A percentile compares a stretch with the other conserved stretches of the same genome.
Conservation (phyloP, 305 asterid species). For the Fraxinus albicans region DNA sequence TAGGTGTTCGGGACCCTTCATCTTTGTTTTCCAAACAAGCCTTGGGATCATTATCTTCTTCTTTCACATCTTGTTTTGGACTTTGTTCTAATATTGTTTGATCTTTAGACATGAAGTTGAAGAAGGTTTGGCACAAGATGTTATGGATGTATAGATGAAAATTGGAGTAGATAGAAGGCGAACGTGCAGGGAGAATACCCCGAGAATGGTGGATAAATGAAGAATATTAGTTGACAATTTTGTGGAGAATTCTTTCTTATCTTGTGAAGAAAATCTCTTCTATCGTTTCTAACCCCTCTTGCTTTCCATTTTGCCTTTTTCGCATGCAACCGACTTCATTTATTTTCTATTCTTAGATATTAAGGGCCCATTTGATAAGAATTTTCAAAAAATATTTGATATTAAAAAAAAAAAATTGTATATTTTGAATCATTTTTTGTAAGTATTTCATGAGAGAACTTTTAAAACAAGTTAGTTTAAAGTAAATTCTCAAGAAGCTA, state of each 20-base stretch:
- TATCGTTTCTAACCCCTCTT: background rate
- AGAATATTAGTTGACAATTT: background rate
- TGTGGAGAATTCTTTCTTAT: background rate
- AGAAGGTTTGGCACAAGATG: background rate
- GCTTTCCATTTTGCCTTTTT: background rate
- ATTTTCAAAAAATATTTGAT: background rate
- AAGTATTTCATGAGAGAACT: too few species aligned
- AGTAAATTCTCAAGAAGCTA: too few species aligned
- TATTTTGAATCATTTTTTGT: too few species aligned
- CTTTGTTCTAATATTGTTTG: background rate
- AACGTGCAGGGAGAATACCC: background rate
- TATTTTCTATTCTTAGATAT: background rate
- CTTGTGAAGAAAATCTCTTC: background rate
- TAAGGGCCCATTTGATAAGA: background rate
- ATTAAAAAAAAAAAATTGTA: background rate
- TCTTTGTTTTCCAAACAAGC: background rate
- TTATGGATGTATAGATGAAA: background rate
- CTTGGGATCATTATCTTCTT: background rate
- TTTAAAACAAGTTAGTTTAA: too few species aligned
- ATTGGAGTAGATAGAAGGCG: background rate
- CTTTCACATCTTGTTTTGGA: conserved; percentile 5
- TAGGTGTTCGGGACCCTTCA: conserved; percentile 47
- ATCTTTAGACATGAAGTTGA: background rate
- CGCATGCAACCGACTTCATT: background rate
- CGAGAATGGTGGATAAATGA: background rate